Conservation (phyloP, 1,284 basidiomycete genomes). For the Irpex rosettiformis region DNA sequence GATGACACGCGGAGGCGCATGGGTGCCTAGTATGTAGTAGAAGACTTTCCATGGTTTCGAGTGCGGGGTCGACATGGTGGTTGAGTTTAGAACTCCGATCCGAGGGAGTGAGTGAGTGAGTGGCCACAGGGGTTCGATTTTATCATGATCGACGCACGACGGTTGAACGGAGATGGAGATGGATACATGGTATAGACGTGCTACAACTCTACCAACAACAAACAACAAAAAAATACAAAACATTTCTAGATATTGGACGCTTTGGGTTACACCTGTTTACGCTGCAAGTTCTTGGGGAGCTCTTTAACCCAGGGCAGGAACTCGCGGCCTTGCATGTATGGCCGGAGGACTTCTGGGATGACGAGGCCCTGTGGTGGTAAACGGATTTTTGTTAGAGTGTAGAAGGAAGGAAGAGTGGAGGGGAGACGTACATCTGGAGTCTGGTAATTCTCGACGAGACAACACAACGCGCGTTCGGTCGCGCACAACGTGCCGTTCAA, state of each 20-base stretch:
- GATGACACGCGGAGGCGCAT: no score
- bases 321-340: slow-evolving; percentile 95
- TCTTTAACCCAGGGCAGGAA: slow-evolving; percentile 89
- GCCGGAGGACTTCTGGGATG: slow-evolving; percentile 85
- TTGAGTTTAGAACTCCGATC: no score
- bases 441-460: slow-evolving; percentile 98
- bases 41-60: no score
- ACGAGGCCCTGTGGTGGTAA: slow-evolving; percentile 84
- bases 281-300: slow-evolving; percentile 76
- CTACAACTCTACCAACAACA: no score
- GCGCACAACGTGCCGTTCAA: slow-evolving; percentile 97
- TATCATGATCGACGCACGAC: no score
- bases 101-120: no score
- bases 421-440: slow-evolving; percentile 76
- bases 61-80: no score
- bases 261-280: slow-evolving; percentile 58
- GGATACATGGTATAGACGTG: no score
- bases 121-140: no score
- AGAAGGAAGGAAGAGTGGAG: background rate
- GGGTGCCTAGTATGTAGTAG: no score
- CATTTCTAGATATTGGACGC: background rate
- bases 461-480: slow-evolving; percentile 94
- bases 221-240: background rate
- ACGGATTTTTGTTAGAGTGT: no score
- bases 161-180: no score